These are phyloP conservation scores for Nemania sp. DNA, from an alignment of 2,329 filamentous ascomycete species.

Conservation along the genomic window DNA sequence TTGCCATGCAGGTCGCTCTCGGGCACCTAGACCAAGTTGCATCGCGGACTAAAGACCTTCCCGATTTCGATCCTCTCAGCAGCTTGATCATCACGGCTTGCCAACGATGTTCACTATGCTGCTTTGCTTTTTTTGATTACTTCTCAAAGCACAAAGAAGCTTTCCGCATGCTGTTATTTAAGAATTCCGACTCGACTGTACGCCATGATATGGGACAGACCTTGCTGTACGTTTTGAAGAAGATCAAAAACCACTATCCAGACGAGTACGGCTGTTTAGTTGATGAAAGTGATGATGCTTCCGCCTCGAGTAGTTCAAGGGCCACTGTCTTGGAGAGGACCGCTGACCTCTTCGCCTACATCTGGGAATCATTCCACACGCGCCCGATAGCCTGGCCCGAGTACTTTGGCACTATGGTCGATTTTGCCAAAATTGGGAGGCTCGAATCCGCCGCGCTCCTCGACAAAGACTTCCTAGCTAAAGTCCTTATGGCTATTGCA, in stretches of 20 bases:
- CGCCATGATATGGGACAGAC: constrained; percentile 64
- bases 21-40: constrained; percentile 81
- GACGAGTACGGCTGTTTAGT: constrained; percentile 58
- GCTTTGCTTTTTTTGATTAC: constrained; percentile 71
- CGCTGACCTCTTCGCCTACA: constrained; percentile 62
- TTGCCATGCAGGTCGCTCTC: constrained; percentile 67
- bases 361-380: constrained; percentile 73
- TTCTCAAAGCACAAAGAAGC: constrained; percentile 66
- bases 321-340: constrained; percentile 54
- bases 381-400: constrained; percentile 79
- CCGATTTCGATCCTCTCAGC: constrained; percentile 70
- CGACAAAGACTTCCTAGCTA: constrained; percentile 69
- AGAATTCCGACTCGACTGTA: constrained; percentile 67
- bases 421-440: constrained; percentile 72
- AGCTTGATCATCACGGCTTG: constrained; percentile 62
- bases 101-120: constrained; percentile 65
- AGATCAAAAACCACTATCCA: constrained; percentile 63
- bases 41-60: constrained; percentile 75
- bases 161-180: constrained; percentile 74
- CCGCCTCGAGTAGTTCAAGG: constrained; percentile 38
- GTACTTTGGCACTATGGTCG: constrained; percentile 76
- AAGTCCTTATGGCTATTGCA: constrained; percentile 69
- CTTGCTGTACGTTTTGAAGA: constrained; percentile 64
- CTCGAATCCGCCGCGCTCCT: constrained; percentile 70
- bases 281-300: constrained; percentile 44